These are phyloP conservation scores for Dendrobium nobile DNA, from an alignment of 106 monocot genomes.

Conservation along the genomic window DNA sequence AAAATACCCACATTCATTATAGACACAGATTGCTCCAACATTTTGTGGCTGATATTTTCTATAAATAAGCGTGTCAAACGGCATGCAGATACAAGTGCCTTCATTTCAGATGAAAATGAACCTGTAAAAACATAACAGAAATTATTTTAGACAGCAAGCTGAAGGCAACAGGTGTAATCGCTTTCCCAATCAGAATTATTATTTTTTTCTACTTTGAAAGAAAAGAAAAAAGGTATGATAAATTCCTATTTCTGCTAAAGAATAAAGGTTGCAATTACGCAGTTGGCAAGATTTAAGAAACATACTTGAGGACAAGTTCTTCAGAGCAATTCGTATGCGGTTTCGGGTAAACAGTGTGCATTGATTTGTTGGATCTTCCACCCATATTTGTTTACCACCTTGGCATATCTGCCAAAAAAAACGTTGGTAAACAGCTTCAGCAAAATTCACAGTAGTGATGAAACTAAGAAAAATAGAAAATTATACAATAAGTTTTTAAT, in stretches of 20 bases:
- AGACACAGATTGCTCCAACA: conserved; percentile 47
- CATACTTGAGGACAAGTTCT: conserved; percentile 39
- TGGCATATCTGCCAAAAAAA: conserved; percentile 56
- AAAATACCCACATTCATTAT: conserved; percentile 58
- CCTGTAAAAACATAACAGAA: conserved; percentile 32
- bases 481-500: too few species aligned
- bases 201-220: not conserved
- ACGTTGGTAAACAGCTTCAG: not conserved
- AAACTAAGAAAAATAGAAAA: not conserved
- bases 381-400: conserved; percentile 53
- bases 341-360: conserved; percentile 67
- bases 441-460: not conserved
- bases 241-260: not conserved
- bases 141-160: not conserved
- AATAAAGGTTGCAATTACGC: not conserved
- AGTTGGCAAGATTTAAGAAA: not conserved
- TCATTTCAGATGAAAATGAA: conserved; percentile 48
- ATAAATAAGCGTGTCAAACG: conserved; percentile 66
- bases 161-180: not conserved
- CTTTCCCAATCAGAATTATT: not conserved
- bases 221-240: not conserved
- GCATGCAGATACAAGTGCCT: conserved; percentile 61
- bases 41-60: conserved; percentile 38
- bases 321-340: conserved; percentile 67
- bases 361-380: conserved; percentile 95